Conservation (phyloP, 2,329 filamentous ascomycete genomes). For the Hypoxylon sp. region DNA sequence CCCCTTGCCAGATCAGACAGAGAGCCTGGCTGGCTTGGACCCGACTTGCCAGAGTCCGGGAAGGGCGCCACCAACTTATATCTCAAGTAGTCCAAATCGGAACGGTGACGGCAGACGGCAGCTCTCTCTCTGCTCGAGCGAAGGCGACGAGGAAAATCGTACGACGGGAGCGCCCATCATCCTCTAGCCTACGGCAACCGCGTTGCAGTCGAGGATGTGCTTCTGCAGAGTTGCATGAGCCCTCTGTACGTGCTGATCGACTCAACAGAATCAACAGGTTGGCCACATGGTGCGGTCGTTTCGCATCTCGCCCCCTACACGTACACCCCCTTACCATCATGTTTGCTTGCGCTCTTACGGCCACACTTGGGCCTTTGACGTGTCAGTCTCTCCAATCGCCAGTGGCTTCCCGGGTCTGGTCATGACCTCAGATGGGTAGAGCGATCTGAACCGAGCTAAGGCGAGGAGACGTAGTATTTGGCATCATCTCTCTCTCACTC, state of each 20-base stretch:
- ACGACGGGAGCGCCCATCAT: constrained; percentile 28
- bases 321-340: constrained; percentile 31
- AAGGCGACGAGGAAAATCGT: constrained; percentile 33
- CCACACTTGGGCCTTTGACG: constrained; percentile 44
- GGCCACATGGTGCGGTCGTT: constrained; percentile 38
- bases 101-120: constrained; percentile 42
- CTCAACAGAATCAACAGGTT: constrained; percentile 36
- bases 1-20: constrained; percentile 36
- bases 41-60: constrained; percentile 38
- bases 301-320: constrained; percentile 33
- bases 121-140: constrained; percentile 34
- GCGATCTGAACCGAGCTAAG: constrained; percentile 40
- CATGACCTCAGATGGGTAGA: constrained; percentile 42
- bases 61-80: constrained; percentile 37
- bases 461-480: constrained; percentile 38
- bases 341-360: constrained; percentile 36
- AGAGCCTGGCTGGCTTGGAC: constrained; percentile 37
- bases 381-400: constrained; percentile 45
- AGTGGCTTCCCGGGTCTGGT: constrained; percentile 40
- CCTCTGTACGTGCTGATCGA: constrained; percentile 35
- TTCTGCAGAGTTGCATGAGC: constrained; percentile 36
- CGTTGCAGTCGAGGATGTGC: constrained; percentile 29
- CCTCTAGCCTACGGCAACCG: constrained; percentile 20
- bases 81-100: constrained; percentile 34
- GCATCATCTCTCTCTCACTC: too few species aligned